Base-by-base conservation (phyloP, 371 early-diverging fungal species). In the Batrachochytrium dendrobatidis region DNA sequence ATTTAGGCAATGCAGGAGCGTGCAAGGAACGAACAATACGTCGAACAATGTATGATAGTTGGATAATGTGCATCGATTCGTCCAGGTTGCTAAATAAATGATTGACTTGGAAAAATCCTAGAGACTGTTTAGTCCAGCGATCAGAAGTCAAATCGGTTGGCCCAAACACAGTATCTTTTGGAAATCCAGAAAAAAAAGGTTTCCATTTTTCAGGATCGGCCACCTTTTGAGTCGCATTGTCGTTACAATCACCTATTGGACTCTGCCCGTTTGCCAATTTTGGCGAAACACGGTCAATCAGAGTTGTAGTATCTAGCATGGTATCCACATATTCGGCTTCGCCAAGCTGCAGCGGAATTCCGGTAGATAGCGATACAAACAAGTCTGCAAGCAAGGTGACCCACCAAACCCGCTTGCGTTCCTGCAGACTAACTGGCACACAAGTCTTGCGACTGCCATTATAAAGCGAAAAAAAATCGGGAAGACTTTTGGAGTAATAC, bases 391-490 rank as follows among this genome's bases (percentile, higher is more conserved):
- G 28, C 22, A 67, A 28, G 0, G 39, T n/a, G 8, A 56, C 62
- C 67, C 67, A 67, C 67, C 67, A 62, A 20, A 12, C 46, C 20
- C 46, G 50, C 39, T 65, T 65, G n/a, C 59, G 60, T 34, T 61
- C 61, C 44, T 45, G 56, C 39, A 24, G 17, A 7, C 50, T n/a
- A 1, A 25, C n/a, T 1, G 34, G 22, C 2, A 63, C 45, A 39
- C 54, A 31, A 22, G 48, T 32, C 45, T 64, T 63, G 1, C 43
- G 51, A 7, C 26, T 34, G 17, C 61, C 59, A 39, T 68, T 68
- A 43, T 34, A 68, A 17, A 64, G 17, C 20, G 68, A 58, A 20
- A 61, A 46, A 46, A 68, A 68, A 31, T 58, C 59, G 25, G 56
- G 33, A 1, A 22, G 20, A 31, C 39, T 58, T 2, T 31, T n/a